Conservation (phyloP, 495 filamentous ascomycete genomes). For the Letharia columbiana region DNA sequence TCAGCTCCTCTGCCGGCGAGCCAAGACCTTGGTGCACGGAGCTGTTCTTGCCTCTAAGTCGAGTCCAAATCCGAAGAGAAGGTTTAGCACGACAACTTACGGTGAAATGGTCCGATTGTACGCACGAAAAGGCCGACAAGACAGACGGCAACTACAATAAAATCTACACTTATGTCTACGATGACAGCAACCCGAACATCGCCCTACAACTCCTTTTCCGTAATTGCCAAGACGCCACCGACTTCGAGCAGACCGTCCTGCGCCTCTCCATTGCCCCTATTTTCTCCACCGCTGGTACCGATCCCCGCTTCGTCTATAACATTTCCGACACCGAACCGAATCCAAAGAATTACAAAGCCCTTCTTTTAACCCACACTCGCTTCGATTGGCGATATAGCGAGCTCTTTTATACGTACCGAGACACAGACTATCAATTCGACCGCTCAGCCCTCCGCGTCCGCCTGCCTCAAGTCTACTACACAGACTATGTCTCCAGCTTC, state of each 20-base stretch:
- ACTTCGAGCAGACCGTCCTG: slow-evolving; percentile 31
- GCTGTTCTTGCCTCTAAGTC: slow-evolving; percentile 35
- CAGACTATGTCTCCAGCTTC: slow-evolving; percentile 36
- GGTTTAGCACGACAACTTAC: slow-evolving; percentile 29
- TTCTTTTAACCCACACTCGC: slow-evolving; percentile 27
- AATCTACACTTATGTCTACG: slow-evolving; percentile 34
- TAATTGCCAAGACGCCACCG: slow-evolving; percentile 26
- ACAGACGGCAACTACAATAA: slow-evolving; percentile 35
- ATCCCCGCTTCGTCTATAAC: slow-evolving; percentile 31
- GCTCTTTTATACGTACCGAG: slow-evolving; percentile 32
- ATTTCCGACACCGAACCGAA: slow-evolving; percentile 31
- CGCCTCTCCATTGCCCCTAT: slow-evolving; percentile 25
- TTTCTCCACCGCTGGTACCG: slow-evolving; percentile 26
- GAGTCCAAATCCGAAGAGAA: slow-evolving; percentile 32
- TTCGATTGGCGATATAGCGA: slow-evolving; percentile 31
- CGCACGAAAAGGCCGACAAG: slow-evolving; percentile 29
- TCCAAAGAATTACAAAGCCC: slow-evolving; percentile 35
- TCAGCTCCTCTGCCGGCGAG: slow-evolving; percentile 35
- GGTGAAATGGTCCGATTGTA: slow-evolving; percentile 39
- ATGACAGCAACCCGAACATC: slow-evolving; percentile 33
- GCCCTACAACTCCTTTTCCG: slow-evolving; percentile 30
- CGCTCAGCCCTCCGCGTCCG: slow-evolving; percentile 26
- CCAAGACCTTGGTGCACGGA: slow-evolving; percentile 32
- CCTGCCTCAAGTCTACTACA: slow-evolving; percentile 30
- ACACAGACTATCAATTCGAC: slow-evolving; percentile 32